phyloP scores from a whole-genome alignment of 1,284 basidiomycete genomes.

The Peniophora sp. region DNA sequence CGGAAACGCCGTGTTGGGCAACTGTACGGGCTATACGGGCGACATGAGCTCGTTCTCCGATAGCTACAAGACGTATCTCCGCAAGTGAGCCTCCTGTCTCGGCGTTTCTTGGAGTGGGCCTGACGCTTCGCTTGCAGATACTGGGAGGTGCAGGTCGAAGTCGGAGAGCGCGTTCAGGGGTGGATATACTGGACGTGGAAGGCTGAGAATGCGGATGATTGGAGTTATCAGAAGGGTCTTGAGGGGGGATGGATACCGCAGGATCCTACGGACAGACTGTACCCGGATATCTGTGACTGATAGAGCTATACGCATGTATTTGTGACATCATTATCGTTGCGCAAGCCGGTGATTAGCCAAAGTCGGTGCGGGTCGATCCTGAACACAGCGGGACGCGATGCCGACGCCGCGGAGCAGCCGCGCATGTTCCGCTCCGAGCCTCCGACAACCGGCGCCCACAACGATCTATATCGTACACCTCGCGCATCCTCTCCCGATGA shows the following conservation, averaged over 20 bases:
- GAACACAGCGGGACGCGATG: no score
- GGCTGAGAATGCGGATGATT: constrained; percentile 70
- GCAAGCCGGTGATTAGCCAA: no score
- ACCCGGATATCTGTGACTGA: constrained; percentile 45
- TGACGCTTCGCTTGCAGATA: constrained; percentile 33
- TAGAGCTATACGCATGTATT: constrained; percentile 1
- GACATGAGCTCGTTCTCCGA: constrained; percentile 48
- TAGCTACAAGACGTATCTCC: constrained; percentile 56
- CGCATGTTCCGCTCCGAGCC: no score
- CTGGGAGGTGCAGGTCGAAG: constrained; percentile 71
- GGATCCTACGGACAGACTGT: constrained; percentile 52
- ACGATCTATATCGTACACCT: no score
- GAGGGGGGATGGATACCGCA: constrained; percentile 68
- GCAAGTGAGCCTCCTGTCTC: constrained; percentile 45
- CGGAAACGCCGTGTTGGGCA: constrained; percentile 39
- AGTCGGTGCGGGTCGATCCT: no score
- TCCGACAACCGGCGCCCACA: no score
- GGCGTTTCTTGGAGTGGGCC: not conserved
- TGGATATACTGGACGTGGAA: constrained; percentile 87
- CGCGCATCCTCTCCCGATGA: no score
- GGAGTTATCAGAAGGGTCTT: constrained; percentile 64
- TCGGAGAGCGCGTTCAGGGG: constrained; percentile 60
- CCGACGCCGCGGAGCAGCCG: no score
- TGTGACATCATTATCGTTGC: no score
- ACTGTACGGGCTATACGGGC: constrained; percentile 56